phyloP scores from a whole-genome alignment of 179 eudicot species.

The Drosera spatulata region DNA sequence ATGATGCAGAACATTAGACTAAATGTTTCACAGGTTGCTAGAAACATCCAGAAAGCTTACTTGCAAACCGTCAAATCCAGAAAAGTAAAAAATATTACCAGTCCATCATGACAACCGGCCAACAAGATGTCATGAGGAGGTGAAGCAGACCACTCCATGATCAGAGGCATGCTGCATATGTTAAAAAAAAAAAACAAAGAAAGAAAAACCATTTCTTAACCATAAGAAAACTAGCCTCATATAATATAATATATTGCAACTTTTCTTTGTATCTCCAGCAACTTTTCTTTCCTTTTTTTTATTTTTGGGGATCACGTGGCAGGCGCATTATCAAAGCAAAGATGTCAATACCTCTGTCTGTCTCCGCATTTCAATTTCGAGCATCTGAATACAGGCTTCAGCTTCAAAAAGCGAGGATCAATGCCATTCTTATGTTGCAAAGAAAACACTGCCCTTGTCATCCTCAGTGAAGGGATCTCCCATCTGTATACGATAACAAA shows the following conservation, averaged over 20 bases:
- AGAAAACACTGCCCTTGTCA: conserved; percentile 45
- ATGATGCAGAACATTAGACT: not conserved
- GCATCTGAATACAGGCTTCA: conserved; percentile 77
- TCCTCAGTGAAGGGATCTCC: conserved; percentile 80
- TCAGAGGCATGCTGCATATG: conserved; percentile 66
- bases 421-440: conserved; percentile 27
- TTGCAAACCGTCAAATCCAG: too few species aligned
- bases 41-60: not conserved
- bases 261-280: too few species aligned
- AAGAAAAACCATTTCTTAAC: too few species aligned
- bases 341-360: conserved; percentile 52
- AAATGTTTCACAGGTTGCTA: not conserved
- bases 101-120: conserved; percentile 97
- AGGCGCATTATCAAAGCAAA: not conserved
- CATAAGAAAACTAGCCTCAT: too few species aligned
- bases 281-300: too few species aligned
- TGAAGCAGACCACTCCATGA: conserved; percentile 85
- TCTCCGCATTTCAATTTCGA: conserved; percentile 58
- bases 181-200: too few species aligned
- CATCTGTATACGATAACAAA: conserved; percentile 42
- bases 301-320: not conserved
- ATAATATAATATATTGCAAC: too few species aligned
- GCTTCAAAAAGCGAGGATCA: conserved; percentile 79
- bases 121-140: conserved; percentile 69
- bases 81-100: conserved; percentile 34